Conservation (phyloP, 192 early-diverging fungal genomes). For the Coemansia sp. region DNA sequence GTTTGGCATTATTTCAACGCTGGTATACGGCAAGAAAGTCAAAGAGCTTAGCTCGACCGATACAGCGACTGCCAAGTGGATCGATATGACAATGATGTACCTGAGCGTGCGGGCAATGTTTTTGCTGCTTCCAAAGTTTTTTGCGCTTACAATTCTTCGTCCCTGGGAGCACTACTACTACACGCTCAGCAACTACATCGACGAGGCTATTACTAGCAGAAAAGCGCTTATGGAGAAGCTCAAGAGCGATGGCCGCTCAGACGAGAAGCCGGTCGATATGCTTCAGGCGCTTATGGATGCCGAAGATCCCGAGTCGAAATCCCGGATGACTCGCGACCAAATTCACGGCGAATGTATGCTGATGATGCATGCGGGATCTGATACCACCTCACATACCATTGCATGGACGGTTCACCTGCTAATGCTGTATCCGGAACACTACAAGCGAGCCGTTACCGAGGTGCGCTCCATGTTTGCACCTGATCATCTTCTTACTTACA, state of each 20-base stretch:
- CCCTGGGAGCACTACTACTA: slow-evolving; percentile 33
- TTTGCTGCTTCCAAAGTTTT: slow-evolving; percentile 20
- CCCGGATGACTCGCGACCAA: slow-evolving; percentile 38
- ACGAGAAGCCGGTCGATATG: slow-evolving; percentile 27
- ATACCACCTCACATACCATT: slow-evolving; percentile 35
- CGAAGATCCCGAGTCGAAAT: slow-evolving; percentile 43
- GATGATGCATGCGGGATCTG: slow-evolving; percentile 40
- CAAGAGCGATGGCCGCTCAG: not conserved
- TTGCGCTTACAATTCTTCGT: slow-evolving; percentile 15
- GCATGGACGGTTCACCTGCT: slow-evolving; percentile 35
- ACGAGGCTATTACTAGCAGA: slow-evolving; percentile 26
- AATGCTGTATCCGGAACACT: slow-evolving; percentile 32
- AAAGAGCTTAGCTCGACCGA: slow-evolving; percentile 29
- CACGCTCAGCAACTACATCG: slow-evolving; percentile 25
- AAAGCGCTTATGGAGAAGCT: slow-evolving; percentile 10
- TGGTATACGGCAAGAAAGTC: slow-evolving; percentile 35
- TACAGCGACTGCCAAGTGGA: slow-evolving; percentile 27
- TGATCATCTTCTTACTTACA: slow-evolving; percentile 20
- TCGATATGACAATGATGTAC: slow-evolving; percentile 31
- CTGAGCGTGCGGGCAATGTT: slow-evolving; percentile 39
- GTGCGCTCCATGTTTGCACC: slow-evolving; percentile 21
- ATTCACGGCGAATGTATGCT: slow-evolving; percentile 43
- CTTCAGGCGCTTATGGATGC: slow-evolving; percentile 51
- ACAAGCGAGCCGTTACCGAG: slow-evolving; percentile 19
- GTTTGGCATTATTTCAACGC: slow-evolving; percentile 39